Evolutionary conservation across 179 eudicot species (phyloP).

Genomic region (Spinacia oleracea): DNA sequence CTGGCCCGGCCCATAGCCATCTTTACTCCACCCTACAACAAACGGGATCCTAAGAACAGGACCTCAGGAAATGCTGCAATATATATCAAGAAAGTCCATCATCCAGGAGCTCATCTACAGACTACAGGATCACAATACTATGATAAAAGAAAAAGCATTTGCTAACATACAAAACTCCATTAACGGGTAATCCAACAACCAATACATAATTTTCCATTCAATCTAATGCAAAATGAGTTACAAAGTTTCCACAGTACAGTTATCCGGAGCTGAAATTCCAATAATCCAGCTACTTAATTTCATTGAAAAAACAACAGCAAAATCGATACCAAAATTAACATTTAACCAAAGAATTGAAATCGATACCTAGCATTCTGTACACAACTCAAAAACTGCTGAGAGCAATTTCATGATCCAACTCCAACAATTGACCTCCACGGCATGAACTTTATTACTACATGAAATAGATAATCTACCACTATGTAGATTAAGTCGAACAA

Average conservation of each 20-base stretch:
- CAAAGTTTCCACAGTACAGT: conserved; percentile 16
- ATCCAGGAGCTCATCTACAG: neutral
- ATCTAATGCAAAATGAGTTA: conserved; percentile 12
- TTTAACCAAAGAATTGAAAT: conserved; percentile 6
- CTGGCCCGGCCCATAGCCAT: no score
- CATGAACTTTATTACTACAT: conserved; percentile 6
- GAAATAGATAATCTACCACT: neutral
- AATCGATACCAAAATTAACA: conserved; percentile 8
- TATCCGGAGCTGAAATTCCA: conserved; percentile 7
- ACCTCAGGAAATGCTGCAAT: neutral
- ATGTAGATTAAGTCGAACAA: neutral
- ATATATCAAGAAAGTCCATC: neutral
- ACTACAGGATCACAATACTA: neutral
- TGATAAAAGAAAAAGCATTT: no score
- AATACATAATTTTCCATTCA: conserved; percentile 9
- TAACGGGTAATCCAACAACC: neutral
- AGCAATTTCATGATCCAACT: conserved; percentile 1
- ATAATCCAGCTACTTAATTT: conserved; percentile 18
- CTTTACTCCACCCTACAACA: neutral
- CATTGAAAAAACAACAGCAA: neutral
- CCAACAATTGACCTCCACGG: conserved; percentile 21
- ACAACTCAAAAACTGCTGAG: conserved; percentile 16
- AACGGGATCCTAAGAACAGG: neutral
- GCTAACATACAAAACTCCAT: neutral
- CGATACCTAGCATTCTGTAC: conserved; percentile 37